Evolutionary conservation across 805 yeast genomes (phyloP), one percentile per base, ranked within the genome.

Genomic region (Starmerella floricola): DNA sequence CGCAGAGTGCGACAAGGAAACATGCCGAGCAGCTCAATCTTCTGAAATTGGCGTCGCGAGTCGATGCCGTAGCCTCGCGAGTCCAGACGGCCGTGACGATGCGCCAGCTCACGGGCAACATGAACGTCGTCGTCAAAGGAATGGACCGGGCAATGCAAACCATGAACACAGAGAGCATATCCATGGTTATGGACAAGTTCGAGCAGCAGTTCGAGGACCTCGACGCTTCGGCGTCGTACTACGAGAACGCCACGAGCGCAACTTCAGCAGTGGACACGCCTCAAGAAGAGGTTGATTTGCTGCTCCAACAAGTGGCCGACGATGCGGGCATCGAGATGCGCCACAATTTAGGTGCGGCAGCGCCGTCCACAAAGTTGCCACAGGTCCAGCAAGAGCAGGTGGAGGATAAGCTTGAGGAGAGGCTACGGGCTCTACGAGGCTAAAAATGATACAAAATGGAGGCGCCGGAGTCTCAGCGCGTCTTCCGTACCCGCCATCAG

Each of bases 51-150:
- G 80, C 95, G 0, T 83, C 95, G 0, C 65, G 96, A 44, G 83
- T 91, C 17, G 99, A 91, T 62, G 88, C 97, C 0, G 98, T 91
- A 19, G 94, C 97, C 0, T 79, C 93, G 3, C 66, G 98, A 45
- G 94, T 91, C 2, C 96, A 88, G 55, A 91, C 99, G 0, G 98
- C 98, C 0, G 96, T 91, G 6, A 88, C 97, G 0, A 91, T 91
- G 99, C 72, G 95, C 51, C 76, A 83, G 38, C 95, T 91, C 10
- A 84, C 95, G 0, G 86, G 87, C 2, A 87, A 86, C 53, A 91
- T 91, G 97, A 74, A 91, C 8, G 77, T 73, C 37, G 97, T 88
- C 11, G 91, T 93, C 44, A 76, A 71, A 56, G 96, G 96, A 8
- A 88, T 91, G 97, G 98, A 91, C 61, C 78, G 75, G 55, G 98